Evolutionary conservation across 768 basidiomycete genomes (phyloP), one percentile per base, ranked within the genome.

Genomic region (Lactifluus subvellereus): DNA sequence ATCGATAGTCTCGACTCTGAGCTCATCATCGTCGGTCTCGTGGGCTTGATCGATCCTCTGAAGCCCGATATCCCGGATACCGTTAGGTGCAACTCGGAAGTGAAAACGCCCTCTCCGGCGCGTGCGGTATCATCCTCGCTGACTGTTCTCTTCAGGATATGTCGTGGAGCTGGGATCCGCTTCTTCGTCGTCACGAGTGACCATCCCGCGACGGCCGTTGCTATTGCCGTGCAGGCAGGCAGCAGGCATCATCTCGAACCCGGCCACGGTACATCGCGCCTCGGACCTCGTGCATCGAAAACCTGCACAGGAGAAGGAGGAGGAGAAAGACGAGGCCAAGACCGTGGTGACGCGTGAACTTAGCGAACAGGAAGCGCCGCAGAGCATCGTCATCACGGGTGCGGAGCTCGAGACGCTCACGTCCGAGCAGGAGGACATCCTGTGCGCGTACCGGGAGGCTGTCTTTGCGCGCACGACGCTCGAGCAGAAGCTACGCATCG

Each of bases 131-230:
- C 57, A 14, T 35, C 6, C 18, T 20, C 18, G 4, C 37, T 42
- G 10, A 22, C n/a, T 52, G 3, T 4, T 20, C 33, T 8, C 1
- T 10, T 16, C 33, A 75, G 75, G 7, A 69, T 75, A n/a, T 80
- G 80, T 64, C 78, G 83, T 30, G 69, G 78, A 14, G 85, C 85
- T 8, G 84, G 84, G 5, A 82, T 86, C 52, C 77, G 85, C 11
- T 82, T 86, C 69, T 80, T 81, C 68, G 83, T 88, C 76, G 83
- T 87, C 59, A 82, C 82, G 10, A 80, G 80, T 56, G 81, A 89
- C 75, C 75, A 86, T 70, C 78, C 82, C 33, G 74, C 80, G 14
- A 88, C 86, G 0, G 85, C 84, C 1, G 75, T 80, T 4, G 84
- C 87, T 0, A 87, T 88, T 62, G 85, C 85, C 11, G 74, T 77